Evolutionary conservation across 441 rosid species (phyloP).

Genomic region (Raphanus hybrid): DNA sequence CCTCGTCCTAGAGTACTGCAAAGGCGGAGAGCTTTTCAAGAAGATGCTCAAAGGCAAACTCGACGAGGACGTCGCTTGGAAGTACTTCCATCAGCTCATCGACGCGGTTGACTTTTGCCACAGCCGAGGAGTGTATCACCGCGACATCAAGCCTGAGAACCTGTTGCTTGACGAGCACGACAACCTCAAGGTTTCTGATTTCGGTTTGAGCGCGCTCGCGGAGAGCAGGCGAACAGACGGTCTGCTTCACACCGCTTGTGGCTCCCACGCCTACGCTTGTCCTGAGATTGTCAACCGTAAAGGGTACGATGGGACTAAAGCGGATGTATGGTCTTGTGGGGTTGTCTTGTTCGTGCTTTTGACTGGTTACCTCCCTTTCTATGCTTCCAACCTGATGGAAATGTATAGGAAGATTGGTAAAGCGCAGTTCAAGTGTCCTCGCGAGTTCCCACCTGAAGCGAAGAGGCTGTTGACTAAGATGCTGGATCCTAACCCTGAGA

Average conservation of each 20-base stretch:
- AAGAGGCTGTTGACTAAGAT: slow-evolving; percentile 64
- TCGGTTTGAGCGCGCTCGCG: slow-evolving; percentile 83
- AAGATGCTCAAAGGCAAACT: slow-evolving; percentile 74
- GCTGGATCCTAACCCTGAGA: slow-evolving; percentile 70
- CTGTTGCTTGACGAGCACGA: slow-evolving; percentile 72
- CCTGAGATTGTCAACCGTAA: slow-evolving; percentile 76
- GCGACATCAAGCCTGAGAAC: slow-evolving; percentile 86
- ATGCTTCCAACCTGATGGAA: slow-evolving; percentile 78
- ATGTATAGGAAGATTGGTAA: slow-evolving; percentile 73
- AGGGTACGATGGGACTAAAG: slow-evolving; percentile 81
- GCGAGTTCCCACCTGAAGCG: slow-evolving; percentile 67
- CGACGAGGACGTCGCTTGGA: slow-evolving; percentile 65
- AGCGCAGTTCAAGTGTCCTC: slow-evolving; percentile 71
- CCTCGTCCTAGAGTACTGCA: slow-evolving; percentile 75
- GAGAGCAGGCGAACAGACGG: slow-evolving; percentile 73
- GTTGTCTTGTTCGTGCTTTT: slow-evolving; percentile 79
- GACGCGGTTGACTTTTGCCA: slow-evolving; percentile 82
- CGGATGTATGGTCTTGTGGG: slow-evolving; percentile 89
- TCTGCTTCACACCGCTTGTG: slow-evolving; percentile 77
- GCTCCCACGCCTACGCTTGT: slow-evolving; percentile 83
- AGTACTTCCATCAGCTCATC: slow-evolving; percentile 73
- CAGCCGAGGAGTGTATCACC: slow-evolving; percentile 78
- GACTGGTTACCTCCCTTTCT: slow-evolving; percentile 86
- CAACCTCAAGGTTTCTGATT: slow-evolving; percentile 75
- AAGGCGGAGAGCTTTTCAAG: slow-evolving; percentile 86